phyloP scores from a whole-genome alignment of 495 filamentous ascomycete species.

The Lasiosphaeria ovina region DNA sequence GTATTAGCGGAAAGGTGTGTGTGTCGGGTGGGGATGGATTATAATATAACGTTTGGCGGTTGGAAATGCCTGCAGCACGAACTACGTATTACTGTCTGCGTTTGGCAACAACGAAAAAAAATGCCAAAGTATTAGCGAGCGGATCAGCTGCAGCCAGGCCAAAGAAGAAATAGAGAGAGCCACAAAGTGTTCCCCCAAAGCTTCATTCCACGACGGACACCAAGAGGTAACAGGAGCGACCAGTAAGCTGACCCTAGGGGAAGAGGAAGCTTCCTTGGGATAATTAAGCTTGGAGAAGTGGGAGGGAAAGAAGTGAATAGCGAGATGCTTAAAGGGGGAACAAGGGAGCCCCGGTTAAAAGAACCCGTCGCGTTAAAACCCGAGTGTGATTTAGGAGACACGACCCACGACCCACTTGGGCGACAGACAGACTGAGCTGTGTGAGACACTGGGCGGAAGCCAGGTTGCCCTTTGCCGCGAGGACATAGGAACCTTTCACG shows the following conservation, averaged over 20 bases:
- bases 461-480: background rate
- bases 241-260: conserved; percentile 20
- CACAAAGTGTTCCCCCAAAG: conserved; percentile 23
- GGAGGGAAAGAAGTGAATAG: conserved; percentile 10
- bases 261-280: conserved; percentile 11
- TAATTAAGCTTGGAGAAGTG: conserved; percentile 13
- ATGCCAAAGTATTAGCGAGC: conserved; percentile 15
- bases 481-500: conserved; percentile 1
- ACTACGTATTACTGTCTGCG: conserved; percentile 14
- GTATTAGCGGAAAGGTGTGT: conserved; percentile 16
- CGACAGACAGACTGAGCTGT: background rate
- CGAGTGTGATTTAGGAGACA: conserved; percentile 21
- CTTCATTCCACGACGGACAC: conserved; percentile 13
- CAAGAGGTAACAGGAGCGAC: conserved; percentile 17
- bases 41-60: conserved; percentile 27
- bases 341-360: conserved; percentile 24
- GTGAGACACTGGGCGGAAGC: conserved; percentile 3
- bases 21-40: conserved; percentile 18
- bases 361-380: conserved; percentile 20
- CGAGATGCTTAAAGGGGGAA: conserved; percentile 21
- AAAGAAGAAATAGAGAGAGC: conserved; percentile 16
- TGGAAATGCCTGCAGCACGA: conserved; percentile 19
- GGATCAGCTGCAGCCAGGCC: conserved; percentile 15
- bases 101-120: conserved; percentile 18
- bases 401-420: conserved; percentile 19